Base-by-base conservation (phyloP, 176 grass and related monocot genomes). In the Aegilops sharonensis region DNA sequence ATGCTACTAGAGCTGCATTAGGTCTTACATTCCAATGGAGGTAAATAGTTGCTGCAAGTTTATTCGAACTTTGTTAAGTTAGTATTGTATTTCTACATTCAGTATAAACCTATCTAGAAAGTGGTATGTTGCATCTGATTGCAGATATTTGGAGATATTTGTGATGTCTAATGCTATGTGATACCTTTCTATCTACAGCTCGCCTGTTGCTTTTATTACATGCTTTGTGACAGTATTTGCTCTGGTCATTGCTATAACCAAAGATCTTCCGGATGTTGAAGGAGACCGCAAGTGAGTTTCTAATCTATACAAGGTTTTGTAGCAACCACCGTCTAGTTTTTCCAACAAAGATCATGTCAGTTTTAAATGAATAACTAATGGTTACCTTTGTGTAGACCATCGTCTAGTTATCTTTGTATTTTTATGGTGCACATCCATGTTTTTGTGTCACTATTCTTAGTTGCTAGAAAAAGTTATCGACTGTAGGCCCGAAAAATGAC, bases 231-330 rank as follows among this genome's bases (percentile, higher is more conserved):
- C 97, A 78, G 32, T 99, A 57, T 99, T 99, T 92, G 94, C 97
- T 86, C 85, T 99, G 92, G 97, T 91, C 77, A 99, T 99, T 92
- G 97, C 97, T 86, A 99, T 99, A 92, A 99, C 97, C 27, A 99
- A 99, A 88, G 97, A 99, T 86, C 94, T 99, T 81, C 97, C 97
- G 31, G 97, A 99, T 90, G 97, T 99, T 64, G 97, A 99, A 88
- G 97, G 97, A 7, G 97, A 99, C 85, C 97, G 92, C 88, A 99
- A 96, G 97, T 99, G 86, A 90, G 88, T 87, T 86, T 85, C 39
- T 88, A 75, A 45, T 67, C 24, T 88, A 42, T 67, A 31, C n/a
- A 31, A 75, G n/a, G 34, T 39, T 61, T 18, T 66, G 9, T 43
- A 80, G 2, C 39, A 42, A 61, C 34, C 4, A 39, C 77, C 3